phyloP scores from a whole-genome alignment of 2,329 filamentous ascomycete genomes.

The Colletotrichum sp. region DNA sequence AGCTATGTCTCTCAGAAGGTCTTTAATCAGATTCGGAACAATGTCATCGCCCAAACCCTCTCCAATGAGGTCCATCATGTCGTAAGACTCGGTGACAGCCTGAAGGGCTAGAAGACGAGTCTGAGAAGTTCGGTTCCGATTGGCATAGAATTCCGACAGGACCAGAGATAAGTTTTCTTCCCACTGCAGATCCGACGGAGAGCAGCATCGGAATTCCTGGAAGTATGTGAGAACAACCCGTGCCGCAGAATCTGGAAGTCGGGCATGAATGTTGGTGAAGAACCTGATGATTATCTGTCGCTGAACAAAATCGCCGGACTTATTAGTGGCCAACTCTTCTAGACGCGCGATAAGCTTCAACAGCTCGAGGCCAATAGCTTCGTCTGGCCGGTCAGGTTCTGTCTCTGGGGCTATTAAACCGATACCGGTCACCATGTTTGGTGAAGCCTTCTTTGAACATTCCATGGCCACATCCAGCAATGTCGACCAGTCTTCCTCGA shows the following conservation, averaged over 20 bases:
- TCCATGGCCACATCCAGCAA: slow-evolving; percentile 64
- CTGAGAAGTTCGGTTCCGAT: slow-evolving; percentile 62
- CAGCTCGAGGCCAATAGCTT: slow-evolving; percentile 48
- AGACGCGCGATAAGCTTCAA: slow-evolving; percentile 50
- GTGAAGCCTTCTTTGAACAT: slow-evolving; percentile 48
- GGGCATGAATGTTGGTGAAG: slow-evolving; percentile 64
- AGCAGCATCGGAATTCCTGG: slow-evolving; percentile 71
- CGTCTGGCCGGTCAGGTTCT: slow-evolving; percentile 37
- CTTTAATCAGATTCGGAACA: slow-evolving; percentile 63
- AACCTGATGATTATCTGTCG: slow-evolving; percentile 71
- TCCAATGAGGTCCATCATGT: slow-evolving; percentile 59
- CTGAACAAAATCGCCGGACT: slow-evolving; percentile 62
- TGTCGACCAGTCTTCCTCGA: slow-evolving; percentile 70
- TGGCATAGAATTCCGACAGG: slow-evolving; percentile 67
- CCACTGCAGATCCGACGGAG: slow-evolving; percentile 74
- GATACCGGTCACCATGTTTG: slow-evolving; percentile 5
- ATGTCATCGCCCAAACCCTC: slow-evolving; percentile 63
- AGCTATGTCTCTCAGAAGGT: slow-evolving; percentile 64
- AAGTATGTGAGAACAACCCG: slow-evolving; percentile 71
- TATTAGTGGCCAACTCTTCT: slow-evolving; percentile 51
- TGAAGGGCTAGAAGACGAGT: slow-evolving; percentile 68
- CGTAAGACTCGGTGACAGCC: slow-evolving; percentile 63
- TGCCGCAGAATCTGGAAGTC: slow-evolving; percentile 69
- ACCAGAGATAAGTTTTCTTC: slow-evolving; percentile 66
- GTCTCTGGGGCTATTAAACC: slow-evolving; percentile 24